Conservation (phyloP, 768 basidiomycete species). For the Boletellus emodensis region DNA sequence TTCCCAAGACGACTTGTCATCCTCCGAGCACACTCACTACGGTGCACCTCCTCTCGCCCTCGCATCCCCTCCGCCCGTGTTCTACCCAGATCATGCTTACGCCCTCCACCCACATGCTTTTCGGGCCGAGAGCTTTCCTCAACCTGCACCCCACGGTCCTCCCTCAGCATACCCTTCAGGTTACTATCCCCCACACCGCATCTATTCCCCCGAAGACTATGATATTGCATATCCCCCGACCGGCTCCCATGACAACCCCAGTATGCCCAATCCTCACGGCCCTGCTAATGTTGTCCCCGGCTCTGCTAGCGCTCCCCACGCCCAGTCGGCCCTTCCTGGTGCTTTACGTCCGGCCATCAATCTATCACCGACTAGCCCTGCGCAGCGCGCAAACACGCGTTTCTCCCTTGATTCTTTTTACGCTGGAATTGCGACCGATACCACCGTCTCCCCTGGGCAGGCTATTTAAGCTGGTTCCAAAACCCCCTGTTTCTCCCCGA, state of each 20-base stretch:
- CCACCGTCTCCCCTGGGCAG: conserved; percentile 7
- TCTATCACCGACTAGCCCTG: neutral
- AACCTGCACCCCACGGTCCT: neutral
- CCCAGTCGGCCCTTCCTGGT: conserved; percentile 5
- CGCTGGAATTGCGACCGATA: conserved; percentile 14
- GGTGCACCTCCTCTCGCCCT: conserved; percentile 15
- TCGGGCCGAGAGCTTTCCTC: conserved; percentile 5
- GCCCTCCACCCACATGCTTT: conserved; percentile 10
- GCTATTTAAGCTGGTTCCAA: conserved; percentile 15
- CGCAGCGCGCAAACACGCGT: conserved; percentile 11
- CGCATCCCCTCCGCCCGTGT: conserved; percentile 13
- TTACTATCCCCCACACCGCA: conserved; percentile 17
- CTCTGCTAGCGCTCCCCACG: conserved; percentile 2
- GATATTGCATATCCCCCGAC: conserved; percentile 28
- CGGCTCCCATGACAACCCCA: neutral
- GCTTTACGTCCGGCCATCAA: conserved; percentile 16
- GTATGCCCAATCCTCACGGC: conserved; percentile 17
- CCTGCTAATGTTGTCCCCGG: conserved; percentile 5
- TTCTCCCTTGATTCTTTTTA: conserved; percentile 31
- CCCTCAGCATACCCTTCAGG: neutral
- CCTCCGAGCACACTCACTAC: conserved; percentile 24
- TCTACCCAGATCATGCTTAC: conserved; percentile 24
- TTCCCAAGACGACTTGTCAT: conserved; percentile 13
- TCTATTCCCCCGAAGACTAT: conserved; percentile 22
- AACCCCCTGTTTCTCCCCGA: neutral